Percentiles rank a stretch among this genome's conserved stretches.
These are phyloP conservation scores for Penicillium alfredii DNA, from an alignment of 495 filamentous ascomycete species.

Conservation along the genomic window DNA sequence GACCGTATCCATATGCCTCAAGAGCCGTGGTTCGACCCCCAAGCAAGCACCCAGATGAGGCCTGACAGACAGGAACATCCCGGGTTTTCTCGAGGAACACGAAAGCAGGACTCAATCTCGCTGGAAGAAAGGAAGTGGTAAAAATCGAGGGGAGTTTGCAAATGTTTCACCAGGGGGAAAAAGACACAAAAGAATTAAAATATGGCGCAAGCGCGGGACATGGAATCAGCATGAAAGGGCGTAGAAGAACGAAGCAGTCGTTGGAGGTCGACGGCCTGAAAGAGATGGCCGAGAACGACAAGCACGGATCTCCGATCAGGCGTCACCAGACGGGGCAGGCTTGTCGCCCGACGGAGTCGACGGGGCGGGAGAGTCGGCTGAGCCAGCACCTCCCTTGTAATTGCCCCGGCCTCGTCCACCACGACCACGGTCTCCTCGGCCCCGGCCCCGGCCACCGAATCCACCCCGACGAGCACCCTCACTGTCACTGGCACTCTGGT, in stretches of 20 bases:
- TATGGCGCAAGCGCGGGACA: slow-evolving; percentile 11
- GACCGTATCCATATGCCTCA: too few species aligned
- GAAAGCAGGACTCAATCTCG: slow-evolving; percentile 12
- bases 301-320: slow-evolving; percentile 30
- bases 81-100: neutral
- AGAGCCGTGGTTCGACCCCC: too few species aligned
- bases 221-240: slow-evolving; percentile 10
- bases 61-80: neutral
- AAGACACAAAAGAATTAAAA: slow-evolving; percentile 24
- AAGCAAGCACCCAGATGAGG: too few species aligned
- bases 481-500: slow-evolving; percentile 80
- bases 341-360: slow-evolving; percentile 48
- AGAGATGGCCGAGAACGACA: slow-evolving; percentile 11
- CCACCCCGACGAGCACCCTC: slow-evolving; percentile 60
- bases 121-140: slow-evolving; percentile 7
- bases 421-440: slow-evolving; percentile 52
- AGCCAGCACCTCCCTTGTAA: slow-evolving; percentile 43
- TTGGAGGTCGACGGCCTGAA: slow-evolving; percentile 6
- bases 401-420: slow-evolving; percentile 48
- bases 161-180: slow-evolving; percentile 18
- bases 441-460: slow-evolving; percentile 51
- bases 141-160: slow-evolving; percentile 17
- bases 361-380: slow-evolving; percentile 45
- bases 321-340: slow-evolving; percentile 40
- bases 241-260: slow-evolving; percentile 6